Percentiles rank a stretch among this genome's conserved stretches.
Conservation (phyloP, 2,329 filamentous ascomycete genomes). For the Pseudogymnoascus sp. region DNA sequence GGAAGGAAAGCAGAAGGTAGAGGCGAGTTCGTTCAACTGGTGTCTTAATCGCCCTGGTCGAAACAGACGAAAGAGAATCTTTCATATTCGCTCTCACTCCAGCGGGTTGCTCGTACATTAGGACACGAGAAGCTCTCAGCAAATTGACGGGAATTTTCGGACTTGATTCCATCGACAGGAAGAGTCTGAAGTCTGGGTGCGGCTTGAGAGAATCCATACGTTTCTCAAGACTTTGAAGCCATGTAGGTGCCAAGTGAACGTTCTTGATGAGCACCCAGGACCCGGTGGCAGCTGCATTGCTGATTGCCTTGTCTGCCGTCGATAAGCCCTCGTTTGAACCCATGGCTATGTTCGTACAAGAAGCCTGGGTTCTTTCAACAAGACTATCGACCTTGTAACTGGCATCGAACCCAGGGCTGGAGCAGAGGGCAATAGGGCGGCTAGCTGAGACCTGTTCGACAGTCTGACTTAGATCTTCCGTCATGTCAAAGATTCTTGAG, state of each 20-base stretch:
- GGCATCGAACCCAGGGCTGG: constrained; percentile 92
- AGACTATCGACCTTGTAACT: constrained; percentile 98
- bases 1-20: constrained; percentile 84
- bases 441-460: constrained; percentile 76
- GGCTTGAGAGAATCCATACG: constrained; percentile 92
- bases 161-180: constrained; percentile 96
- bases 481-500: constrained; percentile 68
- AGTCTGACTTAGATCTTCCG: constrained; percentile 77
- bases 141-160: constrained; percentile 95
- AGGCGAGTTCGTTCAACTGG: constrained; percentile 86
- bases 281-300: constrained; percentile 81
- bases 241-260: constrained; percentile 89
- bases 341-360: constrained; percentile 97
- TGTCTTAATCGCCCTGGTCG: constrained; percentile 65
- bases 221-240: constrained; percentile 96
- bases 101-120: constrained; percentile 97
- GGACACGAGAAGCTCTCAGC: constrained; percentile 80
- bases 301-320: constrained; percentile 91
- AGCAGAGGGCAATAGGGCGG: constrained; percentile 83
- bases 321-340: constrained; percentile 91
- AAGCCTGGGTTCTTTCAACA: constrained; percentile 72
- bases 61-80: constrained; percentile 81
- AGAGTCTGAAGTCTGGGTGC: constrained; percentile 84
- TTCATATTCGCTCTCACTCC: constrained; percentile 98
- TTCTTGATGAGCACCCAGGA: constrained; percentile 99